Conservation (phyloP, 2,329 filamentous ascomycete species). For the Graphilbum sp. region DNA sequence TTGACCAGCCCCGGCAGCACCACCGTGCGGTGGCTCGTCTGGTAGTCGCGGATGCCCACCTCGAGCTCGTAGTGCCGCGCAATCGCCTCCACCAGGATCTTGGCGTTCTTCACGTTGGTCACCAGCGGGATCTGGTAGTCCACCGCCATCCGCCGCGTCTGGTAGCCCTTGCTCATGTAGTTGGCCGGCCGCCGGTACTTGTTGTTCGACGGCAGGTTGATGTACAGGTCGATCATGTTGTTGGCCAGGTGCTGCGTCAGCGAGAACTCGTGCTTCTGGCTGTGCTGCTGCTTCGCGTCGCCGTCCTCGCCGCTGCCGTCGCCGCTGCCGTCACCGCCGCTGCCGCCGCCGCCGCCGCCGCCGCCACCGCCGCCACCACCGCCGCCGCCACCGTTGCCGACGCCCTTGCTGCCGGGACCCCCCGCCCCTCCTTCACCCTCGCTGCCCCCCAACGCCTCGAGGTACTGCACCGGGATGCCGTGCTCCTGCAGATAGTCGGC, state of each 20-base stretch:
- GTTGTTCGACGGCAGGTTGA: constrained; percentile 98
- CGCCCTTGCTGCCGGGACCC: too few relatives aligned
- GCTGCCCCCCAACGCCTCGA: constrained; percentile 69
- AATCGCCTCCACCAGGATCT: constrained; percentile 89
- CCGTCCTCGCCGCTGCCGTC: constrained; percentile 42
- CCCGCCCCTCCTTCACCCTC: constrained; percentile 24
- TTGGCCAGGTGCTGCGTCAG: constrained; percentile 92
- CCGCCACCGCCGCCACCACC: too few relatives aligned
- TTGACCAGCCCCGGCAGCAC: constrained; percentile 63
- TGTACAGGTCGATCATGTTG: constrained; percentile 96
- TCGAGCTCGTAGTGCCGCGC: constrained; percentile 75
- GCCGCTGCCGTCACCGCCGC: too few relatives aligned
- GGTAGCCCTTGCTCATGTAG: constrained; percentile 97
- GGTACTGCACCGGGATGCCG: constrained; percentile 78
- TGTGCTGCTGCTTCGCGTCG: constrained; percentile 14
- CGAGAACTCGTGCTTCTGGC: constrained; percentile 91
- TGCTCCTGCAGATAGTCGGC: constrained; percentile 94
- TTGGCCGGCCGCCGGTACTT: constrained; percentile 90
- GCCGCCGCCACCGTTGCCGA: too few relatives aligned
- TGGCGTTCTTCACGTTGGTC: constrained; percentile 98
- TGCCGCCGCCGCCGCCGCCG: too few relatives aligned
- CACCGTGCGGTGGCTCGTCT: constrained; percentile 70
- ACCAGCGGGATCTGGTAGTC: constrained; percentile 94
- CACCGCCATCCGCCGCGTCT: constrained; percentile 92
- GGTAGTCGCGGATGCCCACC: constrained; percentile 72